Base-by-base conservation (phyloP, 495 filamentous ascomycete species). In the Penicillium soppii region DNA sequence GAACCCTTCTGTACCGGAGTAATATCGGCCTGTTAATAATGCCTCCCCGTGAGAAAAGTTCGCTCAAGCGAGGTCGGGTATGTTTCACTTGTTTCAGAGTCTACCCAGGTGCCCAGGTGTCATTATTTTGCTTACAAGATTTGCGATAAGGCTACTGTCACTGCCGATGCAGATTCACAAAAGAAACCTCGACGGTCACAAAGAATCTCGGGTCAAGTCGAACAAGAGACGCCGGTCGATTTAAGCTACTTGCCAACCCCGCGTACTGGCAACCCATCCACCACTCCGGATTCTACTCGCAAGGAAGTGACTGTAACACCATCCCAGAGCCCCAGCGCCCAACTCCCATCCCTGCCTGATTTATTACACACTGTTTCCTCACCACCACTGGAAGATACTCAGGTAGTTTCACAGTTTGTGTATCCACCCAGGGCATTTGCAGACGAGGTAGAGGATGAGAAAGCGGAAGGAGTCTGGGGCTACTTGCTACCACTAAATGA, bases 381-480 rank as follows among this genome's bases (percentile, higher is more conserved):
- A 9, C 82, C 83, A 2, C 83, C 82, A 2, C 30, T 4, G 22
- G 70, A 66, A 17, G 84, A 88, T 58, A 88, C 84, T 0, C 84
- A 88, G 57, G 77, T 78, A 0, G 75, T 81, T 32, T 92, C 89
- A 7, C 94, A 98, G 70, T 89, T 88, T 64, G 69, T 89, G 20
- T 83, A 88, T 44, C 86, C 88, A 2, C 82, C 89, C 5, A 75
- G 81, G n/a, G 79, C 83, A 27, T 80, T 90, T 19, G 86, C 87
- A 7, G 84, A 90, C 43, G 89, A 92, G 33, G 90, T 95, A 0
- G 81, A 88, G 41, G 90, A 97, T 63, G 85, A 89, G 57, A 58
- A 62, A 47, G 89, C 83, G 16, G 90, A 96, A 60, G 90, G 90
- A 7, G 90, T 97, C 2, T 98, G 94, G 95, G 94, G 94, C 10